phyloP scores from a whole-genome alignment of 176 grass and related monocot species.

The Eremochloa ophiuroides region DNA sequence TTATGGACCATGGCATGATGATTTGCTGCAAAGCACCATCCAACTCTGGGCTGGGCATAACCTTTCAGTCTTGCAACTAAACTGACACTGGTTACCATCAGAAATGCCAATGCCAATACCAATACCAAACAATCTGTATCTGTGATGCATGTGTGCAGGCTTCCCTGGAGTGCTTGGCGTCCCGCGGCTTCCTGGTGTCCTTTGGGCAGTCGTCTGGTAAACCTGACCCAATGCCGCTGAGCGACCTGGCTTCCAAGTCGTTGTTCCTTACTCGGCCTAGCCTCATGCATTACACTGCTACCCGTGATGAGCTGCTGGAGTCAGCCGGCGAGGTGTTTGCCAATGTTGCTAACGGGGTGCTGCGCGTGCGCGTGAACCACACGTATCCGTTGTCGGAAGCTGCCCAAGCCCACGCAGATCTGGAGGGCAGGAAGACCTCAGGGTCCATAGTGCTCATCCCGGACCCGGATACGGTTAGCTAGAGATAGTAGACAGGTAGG shows the following conservation, averaged over 20 bases:
- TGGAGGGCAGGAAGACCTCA: constrained; percentile 55
- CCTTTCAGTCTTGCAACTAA: not conserved
- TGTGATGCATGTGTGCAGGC: constrained; percentile 31
- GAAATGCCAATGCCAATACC: not conserved
- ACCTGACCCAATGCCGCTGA: constrained; percentile 43
- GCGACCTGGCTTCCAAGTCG: constrained; percentile 56
- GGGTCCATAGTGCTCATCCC: constrained; percentile 72
- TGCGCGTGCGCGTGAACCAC: constrained; percentile 53
- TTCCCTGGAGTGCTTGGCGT: constrained; percentile 52
- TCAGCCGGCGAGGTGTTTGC: constrained; percentile 59
- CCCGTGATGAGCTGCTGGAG: constrained; percentile 56
- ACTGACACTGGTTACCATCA: not conserved
- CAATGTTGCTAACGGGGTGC: constrained; percentile 43
- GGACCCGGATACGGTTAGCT: constrained; percentile 25
- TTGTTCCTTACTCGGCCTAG: constrained; percentile 63
- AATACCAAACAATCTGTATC: not conserved
- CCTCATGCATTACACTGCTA: constrained; percentile 58
- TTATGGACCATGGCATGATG: not conserved
- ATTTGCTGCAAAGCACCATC: not conserved
- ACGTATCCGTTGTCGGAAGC: constrained; percentile 56
- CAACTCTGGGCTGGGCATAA: not conserved
- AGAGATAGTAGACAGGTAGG: not conserved
- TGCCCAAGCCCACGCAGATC: constrained; percentile 48
- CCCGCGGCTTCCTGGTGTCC: constrained; percentile 47
- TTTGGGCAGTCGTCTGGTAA: constrained; percentile 71